Evolutionary conservation across 805 yeast genomes (phyloP).

Genomic region (Lipomyces japonicus): DNA sequence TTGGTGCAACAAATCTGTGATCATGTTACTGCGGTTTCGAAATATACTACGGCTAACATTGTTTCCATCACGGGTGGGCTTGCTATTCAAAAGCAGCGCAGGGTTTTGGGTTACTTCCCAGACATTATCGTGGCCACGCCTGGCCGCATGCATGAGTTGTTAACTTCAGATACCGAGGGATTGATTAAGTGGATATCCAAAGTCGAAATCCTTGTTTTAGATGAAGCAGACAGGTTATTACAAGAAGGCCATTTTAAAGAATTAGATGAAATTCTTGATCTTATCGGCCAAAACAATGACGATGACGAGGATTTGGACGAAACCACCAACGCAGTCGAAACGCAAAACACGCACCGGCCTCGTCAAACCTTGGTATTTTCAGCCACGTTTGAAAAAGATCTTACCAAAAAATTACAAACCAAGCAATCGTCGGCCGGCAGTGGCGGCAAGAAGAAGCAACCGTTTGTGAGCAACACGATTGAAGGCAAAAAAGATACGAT

Average conservation of each 20-base stretch:
- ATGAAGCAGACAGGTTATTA: conserved; percentile 92
- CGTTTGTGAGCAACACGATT: conserved; percentile 9
- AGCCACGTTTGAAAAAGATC: conserved; percentile 83
- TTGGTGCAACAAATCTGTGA: conserved; percentile 88
- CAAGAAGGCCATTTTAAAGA: conserved; percentile 97
- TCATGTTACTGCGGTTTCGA: conserved; percentile 55
- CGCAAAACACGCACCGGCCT: conserved; percentile 4
- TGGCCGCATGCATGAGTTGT: conserved; percentile 76
- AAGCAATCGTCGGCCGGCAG: conserved; percentile 31
- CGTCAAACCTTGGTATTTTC: conserved; percentile 91
- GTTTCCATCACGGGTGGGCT: conserved; percentile 90
- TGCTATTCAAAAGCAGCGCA: conserved; percentile 87
- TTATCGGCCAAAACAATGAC: conserved; percentile 50
- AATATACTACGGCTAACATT: conserved; percentile 53
- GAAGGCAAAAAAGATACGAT: conserved; percentile 53
- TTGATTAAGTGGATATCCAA: conserved; percentile 43
- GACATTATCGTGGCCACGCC: conserved; percentile 90
- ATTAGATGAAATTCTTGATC: conserved; percentile 71
- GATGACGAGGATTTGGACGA: conserved; percentile 40
- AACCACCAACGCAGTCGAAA: conserved; percentile 25
- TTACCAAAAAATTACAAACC: conserved; percentile 68
- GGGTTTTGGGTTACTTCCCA: conserved; percentile 66
- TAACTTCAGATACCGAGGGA: conserved; percentile 51
- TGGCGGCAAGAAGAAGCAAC: conserved; percentile 27
- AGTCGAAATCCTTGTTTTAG: conserved; percentile 61